Conservation (phyloP, 805 yeast genomes). For the Metschnikowia sp. region DNA sequence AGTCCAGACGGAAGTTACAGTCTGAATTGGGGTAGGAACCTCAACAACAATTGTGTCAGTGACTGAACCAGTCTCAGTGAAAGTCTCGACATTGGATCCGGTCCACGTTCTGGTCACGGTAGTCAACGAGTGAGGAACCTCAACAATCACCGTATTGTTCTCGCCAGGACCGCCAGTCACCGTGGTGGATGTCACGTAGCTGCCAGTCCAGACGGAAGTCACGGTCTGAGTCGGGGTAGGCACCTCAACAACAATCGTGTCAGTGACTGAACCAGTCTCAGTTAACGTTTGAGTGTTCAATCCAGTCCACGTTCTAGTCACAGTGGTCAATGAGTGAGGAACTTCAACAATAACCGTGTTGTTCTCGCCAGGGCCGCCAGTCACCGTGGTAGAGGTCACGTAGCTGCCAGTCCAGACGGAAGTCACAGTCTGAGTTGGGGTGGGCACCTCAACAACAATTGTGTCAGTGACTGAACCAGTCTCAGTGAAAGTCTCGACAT, state of each 20-base stretch:
- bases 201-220: conserved; percentile 12
- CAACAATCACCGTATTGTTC: conserved; percentile 10
- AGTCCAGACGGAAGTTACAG: conserved; percentile 12
- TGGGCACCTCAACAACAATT: conserved; percentile 13
- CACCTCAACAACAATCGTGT: conserved; percentile 3
- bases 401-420: conserved; percentile 6
- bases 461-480: neutral
- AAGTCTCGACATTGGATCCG: conserved; percentile 1
- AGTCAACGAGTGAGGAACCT: conserved; percentile 6
- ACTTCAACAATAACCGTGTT: conserved; percentile 14
- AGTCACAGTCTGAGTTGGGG: conserved; percentile 7
- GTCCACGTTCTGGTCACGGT: conserved; percentile 12
- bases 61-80: too few species aligned
- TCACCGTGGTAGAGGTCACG: neutral
- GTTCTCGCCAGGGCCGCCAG: conserved; percentile 9
- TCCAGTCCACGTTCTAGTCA: conserved; percentile 14
- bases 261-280: conserved; percentile 11
- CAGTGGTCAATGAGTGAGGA: neutral
- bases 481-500: conserved; percentile 3
- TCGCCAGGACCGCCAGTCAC: conserved; percentile 4
- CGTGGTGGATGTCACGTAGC: neutral
- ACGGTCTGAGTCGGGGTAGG: conserved; percentile 9
- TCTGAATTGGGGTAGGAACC: conserved; percentile 8
- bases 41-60: conserved; percentile 7
- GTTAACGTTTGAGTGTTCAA: conserved; percentile 9